phyloP scores from a whole-genome alignment of 306 rosid genomes.

The Glycyrrhiza uralensis region DNA sequence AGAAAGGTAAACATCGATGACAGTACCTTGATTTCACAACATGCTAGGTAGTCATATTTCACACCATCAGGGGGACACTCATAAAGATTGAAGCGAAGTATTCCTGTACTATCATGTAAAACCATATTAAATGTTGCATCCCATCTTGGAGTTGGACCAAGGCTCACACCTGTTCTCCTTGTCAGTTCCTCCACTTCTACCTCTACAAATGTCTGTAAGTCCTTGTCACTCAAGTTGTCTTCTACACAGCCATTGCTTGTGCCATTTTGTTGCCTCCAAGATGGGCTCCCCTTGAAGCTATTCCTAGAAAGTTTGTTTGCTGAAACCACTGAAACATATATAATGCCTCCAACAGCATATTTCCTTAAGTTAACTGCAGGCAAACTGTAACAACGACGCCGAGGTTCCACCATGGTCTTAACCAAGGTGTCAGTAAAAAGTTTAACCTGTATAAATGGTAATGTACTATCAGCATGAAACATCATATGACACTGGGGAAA shows the following conservation, averaged over 20 bases:
- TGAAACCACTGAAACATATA: constrained; percentile 72
- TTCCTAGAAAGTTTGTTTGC: constrained; percentile 69
- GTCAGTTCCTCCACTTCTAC: constrained; percentile 80
- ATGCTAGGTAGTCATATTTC: constrained; percentile 79
- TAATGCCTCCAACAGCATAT: constrained; percentile 76
- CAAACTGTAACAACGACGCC: constrained; percentile 80
- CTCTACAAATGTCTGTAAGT: constrained; percentile 86
- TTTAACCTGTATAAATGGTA: constrained; percentile 59
- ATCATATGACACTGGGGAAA: not conserved
- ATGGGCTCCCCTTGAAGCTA: constrained; percentile 54
- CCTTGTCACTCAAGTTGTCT: constrained; percentile 49
- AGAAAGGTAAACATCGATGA: not conserved
- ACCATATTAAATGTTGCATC: constrained; percentile 94
- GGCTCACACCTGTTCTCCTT: constrained; percentile 60
- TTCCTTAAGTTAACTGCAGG: constrained; percentile 73
- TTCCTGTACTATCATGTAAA: constrained; percentile 76
- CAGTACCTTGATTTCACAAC: constrained; percentile 89
- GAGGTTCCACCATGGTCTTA: constrained; percentile 98
- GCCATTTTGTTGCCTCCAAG: constrained; percentile 48
- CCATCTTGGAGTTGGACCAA: constrained; percentile 83
- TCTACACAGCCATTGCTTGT: constrained; percentile 44
- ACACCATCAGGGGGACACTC: constrained; percentile 59
- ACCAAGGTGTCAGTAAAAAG: constrained; percentile 67
- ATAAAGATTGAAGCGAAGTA: constrained; percentile 69
- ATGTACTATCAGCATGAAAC: constrained; percentile 12